Percentiles rank a stretch among this genome's conserved stretches.
Evolutionary conservation across 1,284 basidiomycete genomes (phyloP).

Genomic region (Leccinum pachyderme): DNA sequence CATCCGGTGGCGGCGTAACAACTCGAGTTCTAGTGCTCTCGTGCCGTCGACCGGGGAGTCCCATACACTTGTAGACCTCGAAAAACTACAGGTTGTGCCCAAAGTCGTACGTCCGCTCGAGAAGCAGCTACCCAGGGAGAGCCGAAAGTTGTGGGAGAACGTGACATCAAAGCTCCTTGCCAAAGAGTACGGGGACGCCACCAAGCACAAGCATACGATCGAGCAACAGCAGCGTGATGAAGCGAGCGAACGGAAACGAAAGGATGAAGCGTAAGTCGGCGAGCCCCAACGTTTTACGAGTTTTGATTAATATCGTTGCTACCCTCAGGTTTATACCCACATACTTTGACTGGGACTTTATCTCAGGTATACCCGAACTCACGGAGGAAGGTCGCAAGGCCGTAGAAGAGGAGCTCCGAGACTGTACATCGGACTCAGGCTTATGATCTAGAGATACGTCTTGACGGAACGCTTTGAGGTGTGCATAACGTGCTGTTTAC

Average conservation of each 20-base stretch:
- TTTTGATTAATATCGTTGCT: not conserved
- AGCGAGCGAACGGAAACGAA: conserved; percentile 79
- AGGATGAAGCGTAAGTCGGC: conserved; percentile 68
- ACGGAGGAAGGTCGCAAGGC: conserved; percentile 70
- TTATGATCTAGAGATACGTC: conserved; percentile 14
- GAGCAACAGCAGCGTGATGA: conserved; percentile 90
- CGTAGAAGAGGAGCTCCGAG: conserved; percentile 66
- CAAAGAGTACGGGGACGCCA: conserved; percentile 91
- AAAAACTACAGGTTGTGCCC: conserved; percentile 71
- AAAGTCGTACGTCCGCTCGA: conserved; percentile 84
- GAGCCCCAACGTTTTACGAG: not conserved
- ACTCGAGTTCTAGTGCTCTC: conserved; percentile 41
- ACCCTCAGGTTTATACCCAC: conserved; percentile 68
- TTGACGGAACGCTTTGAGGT: not conserved
- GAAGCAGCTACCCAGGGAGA: conserved; percentile 80
- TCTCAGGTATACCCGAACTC: conserved; percentile 71
- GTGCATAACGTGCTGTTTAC: not conserved
- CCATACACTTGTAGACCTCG: conserved; percentile 75
- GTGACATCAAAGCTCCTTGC: conserved; percentile 76
- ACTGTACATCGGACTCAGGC: conserved; percentile 15
- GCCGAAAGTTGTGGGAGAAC: conserved; percentile 83
- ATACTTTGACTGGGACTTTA: conserved; percentile 77
- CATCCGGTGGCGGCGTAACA: conserved; percentile 77
- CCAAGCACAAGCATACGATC: conserved; percentile 81
- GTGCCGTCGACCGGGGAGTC: conserved; percentile 52